These are phyloP conservation scores for Volutella citrinella DNA, from an alignment of 2,329 filamentous ascomycete species.

Conservation along the genomic window DNA sequence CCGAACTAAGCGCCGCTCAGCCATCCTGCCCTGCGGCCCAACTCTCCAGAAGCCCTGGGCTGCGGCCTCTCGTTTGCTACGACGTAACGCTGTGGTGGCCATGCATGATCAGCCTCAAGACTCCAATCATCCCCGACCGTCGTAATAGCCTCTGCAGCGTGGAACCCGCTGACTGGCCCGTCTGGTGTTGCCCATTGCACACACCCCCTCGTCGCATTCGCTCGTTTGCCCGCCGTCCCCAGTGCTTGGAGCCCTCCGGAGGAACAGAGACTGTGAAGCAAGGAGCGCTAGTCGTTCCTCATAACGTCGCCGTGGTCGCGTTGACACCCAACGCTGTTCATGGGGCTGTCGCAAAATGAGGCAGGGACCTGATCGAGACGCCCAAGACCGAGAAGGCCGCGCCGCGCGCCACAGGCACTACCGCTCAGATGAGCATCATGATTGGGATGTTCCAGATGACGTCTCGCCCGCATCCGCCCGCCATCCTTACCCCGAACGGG, in stretches of 20 bases:
- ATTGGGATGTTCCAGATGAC: constrained; percentile 25
- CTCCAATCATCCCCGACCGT: constrained; percentile 26
- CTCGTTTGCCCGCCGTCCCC: too few species aligned
- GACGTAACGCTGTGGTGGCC: constrained; percentile 28
- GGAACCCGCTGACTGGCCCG: constrained; percentile 26
- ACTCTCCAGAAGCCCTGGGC: too few species aligned
- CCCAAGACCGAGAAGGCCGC: constrained; percentile 24
- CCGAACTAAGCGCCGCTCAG: constrained; percentile 6
- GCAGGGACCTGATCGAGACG: constrained; percentile 30
- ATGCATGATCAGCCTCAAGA: constrained; percentile 27
- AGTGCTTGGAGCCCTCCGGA: too few species aligned
- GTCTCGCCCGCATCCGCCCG: too few species aligned
- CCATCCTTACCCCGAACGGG: constrained; percentile 21
- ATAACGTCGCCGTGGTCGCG: constrained; percentile 16
- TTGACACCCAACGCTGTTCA: constrained; percentile 24
- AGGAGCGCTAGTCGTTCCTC: constrained; percentile 18
- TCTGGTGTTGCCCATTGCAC: constrained; percentile 17
- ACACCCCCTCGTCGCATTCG: constrained; percentile 15
- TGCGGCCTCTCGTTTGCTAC: constrained; percentile 19
- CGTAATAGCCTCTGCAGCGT: constrained; percentile 26
- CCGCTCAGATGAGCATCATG: constrained; percentile 19
- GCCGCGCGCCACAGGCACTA: constrained; percentile 26
- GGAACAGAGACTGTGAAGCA: too few species aligned
- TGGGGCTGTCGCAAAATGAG: constrained; percentile 28
- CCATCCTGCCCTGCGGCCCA: constrained; percentile 23